These are phyloP conservation scores for Epichloe sp. DNA, from an alignment of 2,329 filamentous ascomycete genomes.

Conservation along the genomic window DNA sequence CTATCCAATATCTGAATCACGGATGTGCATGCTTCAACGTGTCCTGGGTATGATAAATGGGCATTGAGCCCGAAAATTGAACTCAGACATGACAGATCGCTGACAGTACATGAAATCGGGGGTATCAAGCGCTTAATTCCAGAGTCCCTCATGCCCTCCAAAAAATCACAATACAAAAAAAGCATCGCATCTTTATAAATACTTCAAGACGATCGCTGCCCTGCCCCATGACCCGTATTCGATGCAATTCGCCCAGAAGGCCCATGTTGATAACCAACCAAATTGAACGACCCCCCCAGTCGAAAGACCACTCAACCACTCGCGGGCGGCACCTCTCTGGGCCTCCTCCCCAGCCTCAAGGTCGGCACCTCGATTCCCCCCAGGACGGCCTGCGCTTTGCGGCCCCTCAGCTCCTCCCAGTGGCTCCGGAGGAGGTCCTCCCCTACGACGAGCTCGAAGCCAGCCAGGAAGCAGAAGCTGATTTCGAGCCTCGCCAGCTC, in stretches of 20 bases:
- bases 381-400: conserved; percentile 14
- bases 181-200: not conserved
- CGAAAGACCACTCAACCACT: not conserved
- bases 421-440: conserved; percentile 20
- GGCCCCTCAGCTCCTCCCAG: conserved; percentile 19
- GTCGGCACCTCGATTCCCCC: conserved; percentile 16
- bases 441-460: conserved; percentile 60
- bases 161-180: not conserved
- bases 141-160: not conserved
- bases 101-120: not conserved
- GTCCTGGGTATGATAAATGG: too few relatives aligned
- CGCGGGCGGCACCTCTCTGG: conserved; percentile 5
- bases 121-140: not conserved
- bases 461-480: conserved; percentile 74
- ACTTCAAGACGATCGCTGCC: not conserved
- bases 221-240: not conserved
- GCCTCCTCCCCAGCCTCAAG: conserved; percentile 13
- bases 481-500: conserved; percentile 82
- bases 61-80: too few relatives aligned
- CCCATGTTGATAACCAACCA: too few relatives aligned
- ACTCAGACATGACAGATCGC: too few relatives aligned
- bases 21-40: too few relatives aligned
- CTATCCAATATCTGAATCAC: too few relatives aligned
- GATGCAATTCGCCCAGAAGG: too few relatives aligned
- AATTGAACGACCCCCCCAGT: too few relatives aligned